Evolutionary conservation across 495 filamentous ascomycete species (phyloP).

Genomic region (Astrothelium macrocarpum): DNA sequence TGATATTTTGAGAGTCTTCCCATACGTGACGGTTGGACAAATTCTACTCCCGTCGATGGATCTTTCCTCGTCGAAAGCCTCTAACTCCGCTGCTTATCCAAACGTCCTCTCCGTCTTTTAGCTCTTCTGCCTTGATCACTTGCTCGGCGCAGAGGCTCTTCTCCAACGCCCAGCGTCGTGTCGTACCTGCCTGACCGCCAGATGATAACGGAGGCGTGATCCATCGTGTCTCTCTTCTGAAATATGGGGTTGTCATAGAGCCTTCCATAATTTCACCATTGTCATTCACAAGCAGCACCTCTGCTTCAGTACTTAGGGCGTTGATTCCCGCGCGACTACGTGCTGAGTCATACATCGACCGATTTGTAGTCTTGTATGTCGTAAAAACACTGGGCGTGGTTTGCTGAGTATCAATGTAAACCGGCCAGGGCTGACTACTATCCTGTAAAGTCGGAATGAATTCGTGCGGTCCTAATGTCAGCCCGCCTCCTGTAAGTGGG

Average conservation of each 20-base stretch:
- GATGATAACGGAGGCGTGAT: constrained; percentile 52
- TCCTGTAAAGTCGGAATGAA: constrained; percentile 9
- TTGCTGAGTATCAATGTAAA: constrained; percentile 23
- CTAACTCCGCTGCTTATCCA: constrained; percentile 82
- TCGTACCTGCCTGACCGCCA: constrained; percentile 77
- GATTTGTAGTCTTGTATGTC: constrained; percentile 30
- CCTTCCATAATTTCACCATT: constrained; percentile 74
- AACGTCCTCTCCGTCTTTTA: constrained; percentile 64
- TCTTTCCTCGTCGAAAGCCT: constrained; percentile 43
- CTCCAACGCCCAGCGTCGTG: constrained; percentile 68
- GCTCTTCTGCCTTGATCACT: constrained; percentile 40
- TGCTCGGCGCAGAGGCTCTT: constrained; percentile 54
- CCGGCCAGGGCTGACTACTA: constrained; percentile 17
- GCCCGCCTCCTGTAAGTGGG: constrained; percentile 23
- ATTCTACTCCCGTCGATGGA: not conserved
- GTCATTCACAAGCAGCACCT: constrained; percentile 65
- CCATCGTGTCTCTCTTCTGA: constrained; percentile 59
- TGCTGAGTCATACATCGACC: constrained; percentile 23
- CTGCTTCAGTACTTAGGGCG: constrained; percentile 42
- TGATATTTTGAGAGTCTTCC: too few species aligned
- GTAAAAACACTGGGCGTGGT: constrained; percentile 22
- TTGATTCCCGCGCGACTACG: constrained; percentile 39
- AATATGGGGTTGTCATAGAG: constrained; percentile 69
- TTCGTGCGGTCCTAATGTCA: constrained; percentile 19
- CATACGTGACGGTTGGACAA: not conserved